Percentiles rank a stretch among this genome's conserved stretches.
phyloP scores from a whole-genome alignment of 2,329 filamentous ascomycete genomes.

The Xylariaceae sp. region DNA sequence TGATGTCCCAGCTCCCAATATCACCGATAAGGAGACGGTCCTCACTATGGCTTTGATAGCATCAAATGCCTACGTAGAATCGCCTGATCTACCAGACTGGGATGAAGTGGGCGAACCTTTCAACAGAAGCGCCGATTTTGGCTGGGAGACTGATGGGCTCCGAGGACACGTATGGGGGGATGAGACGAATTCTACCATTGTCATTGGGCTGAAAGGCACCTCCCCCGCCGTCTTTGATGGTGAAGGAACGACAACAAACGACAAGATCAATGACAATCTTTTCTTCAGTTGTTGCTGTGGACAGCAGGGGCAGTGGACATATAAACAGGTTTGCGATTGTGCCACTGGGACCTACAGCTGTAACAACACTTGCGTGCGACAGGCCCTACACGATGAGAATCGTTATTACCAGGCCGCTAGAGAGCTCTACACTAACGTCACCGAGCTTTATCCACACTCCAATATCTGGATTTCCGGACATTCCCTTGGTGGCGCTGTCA shows the following conservation, averaged over 20 bases:
- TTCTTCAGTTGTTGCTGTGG: conserved; percentile 98
- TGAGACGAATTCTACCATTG: conserved; percentile 81
- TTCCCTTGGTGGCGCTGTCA: conserved; percentile 88
- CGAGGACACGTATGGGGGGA: conserved; percentile 93
- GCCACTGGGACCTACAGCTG: conserved; percentile 86
- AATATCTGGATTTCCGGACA: conserved; percentile 92
- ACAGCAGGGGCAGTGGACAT: conserved; percentile 88
- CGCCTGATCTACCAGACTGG: conserved; percentile 78
- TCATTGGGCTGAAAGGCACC: conserved; percentile 93
- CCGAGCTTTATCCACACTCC: conserved; percentile 81
- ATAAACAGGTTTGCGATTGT: conserved; percentile 93
- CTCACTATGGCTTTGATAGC: conserved; percentile 87
- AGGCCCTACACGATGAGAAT: conserved; percentile 80
- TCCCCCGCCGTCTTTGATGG: conserved; percentile 92
- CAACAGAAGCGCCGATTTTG: conserved; percentile 88
- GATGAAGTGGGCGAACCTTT: conserved; percentile 78
- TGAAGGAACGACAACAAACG: conserved; percentile 94
- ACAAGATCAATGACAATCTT: conserved; percentile 97
- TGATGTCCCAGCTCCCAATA: conserved; percentile 77
- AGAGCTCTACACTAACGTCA: conserved; percentile 92
- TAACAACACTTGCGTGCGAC: conserved; percentile 86
- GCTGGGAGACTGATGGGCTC: conserved; percentile 88
- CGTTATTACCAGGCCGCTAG: conserved; percentile 90
- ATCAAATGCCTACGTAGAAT: conserved; percentile 84
- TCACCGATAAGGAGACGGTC: conserved; percentile 85